Evolutionary conservation across 169 alveolate genomes (phyloP).

Genomic region (Theileria orientalis): DNA sequence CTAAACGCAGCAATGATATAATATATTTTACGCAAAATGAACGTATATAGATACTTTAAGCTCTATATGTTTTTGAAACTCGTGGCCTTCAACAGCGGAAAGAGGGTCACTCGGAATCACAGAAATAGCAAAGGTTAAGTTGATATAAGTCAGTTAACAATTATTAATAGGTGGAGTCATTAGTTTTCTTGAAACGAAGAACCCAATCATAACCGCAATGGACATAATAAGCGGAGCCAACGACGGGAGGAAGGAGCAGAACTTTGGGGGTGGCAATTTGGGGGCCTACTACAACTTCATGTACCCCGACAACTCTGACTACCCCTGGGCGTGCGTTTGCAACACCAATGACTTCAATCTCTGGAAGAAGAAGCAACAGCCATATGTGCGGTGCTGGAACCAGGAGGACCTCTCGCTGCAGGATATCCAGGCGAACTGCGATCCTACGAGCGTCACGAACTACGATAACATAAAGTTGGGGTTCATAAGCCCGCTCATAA

Average conservation of each 20-base stretch:
- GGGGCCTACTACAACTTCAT: conserved; percentile 70
- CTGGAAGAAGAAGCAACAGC: conserved; percentile 62
- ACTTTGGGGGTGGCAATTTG: conserved; percentile 63
- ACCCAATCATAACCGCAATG: conserved; percentile 11
- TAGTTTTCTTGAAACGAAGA: neutral
- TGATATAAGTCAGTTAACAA: too few relatives aligned
- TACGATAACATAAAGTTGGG: neutral
- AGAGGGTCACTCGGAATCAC: neutral
- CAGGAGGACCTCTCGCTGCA: conserved; percentile 73
- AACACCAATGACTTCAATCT: conserved; percentile 58
- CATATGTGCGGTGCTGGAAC: conserved; percentile 70
- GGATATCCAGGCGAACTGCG: conserved; percentile 68
- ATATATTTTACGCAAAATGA: neutral
- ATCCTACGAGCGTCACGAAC: conserved; percentile 57
- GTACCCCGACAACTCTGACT: conserved; percentile 74
- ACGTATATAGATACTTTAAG: neutral
- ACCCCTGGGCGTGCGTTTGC: conserved; percentile 81
- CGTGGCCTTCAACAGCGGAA: neutral
- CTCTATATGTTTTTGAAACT: neutral
- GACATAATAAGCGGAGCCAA: conserved; percentile 17
- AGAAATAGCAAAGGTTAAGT: neutral
- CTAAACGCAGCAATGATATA: neutral
- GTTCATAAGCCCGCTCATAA: too few relatives aligned
- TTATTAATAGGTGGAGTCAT: neutral
- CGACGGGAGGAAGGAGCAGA: conserved; percentile 43